Conservation (phyloP, 495 filamentous ascomycete genomes). For the Penicillium chermesinum region DNA sequence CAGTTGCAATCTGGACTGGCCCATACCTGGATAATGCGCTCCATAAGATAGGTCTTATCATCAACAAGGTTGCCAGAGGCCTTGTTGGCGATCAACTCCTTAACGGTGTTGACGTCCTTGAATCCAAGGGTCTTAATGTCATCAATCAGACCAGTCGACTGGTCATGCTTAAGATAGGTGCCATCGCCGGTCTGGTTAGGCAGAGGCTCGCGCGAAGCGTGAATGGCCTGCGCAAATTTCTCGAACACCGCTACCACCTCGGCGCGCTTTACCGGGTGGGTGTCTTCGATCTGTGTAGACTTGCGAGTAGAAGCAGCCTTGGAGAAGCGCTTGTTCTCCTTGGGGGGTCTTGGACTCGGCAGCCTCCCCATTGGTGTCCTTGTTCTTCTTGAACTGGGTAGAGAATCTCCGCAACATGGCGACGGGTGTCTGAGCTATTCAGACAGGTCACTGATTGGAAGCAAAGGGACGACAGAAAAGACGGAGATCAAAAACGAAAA, state of each 20-base stretch:
- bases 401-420: slow-evolving; percentile 49
- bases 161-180: slow-evolving; percentile 45
- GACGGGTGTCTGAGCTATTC: slow-evolving; percentile 15
- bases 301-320: slow-evolving; percentile 30
- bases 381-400: slow-evolving; percentile 47
- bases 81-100: slow-evolving; percentile 48
- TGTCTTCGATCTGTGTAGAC: slow-evolving; percentile 28
- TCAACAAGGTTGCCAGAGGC: slow-evolving; percentile 53
- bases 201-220: slow-evolving; percentile 58
- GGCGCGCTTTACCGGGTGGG: slow-evolving; percentile 30
- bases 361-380: slow-evolving; percentile 37
- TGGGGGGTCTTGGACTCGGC: slow-evolving; percentile 34
- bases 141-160: slow-evolving; percentile 52
- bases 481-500: slow-evolving; percentile 5
- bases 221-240: slow-evolving; percentile 58
- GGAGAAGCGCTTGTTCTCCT: slow-evolving; percentile 38
- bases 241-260: slow-evolving; percentile 51
- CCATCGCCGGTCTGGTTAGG: slow-evolving; percentile 64
- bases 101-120: slow-evolving; percentile 52
- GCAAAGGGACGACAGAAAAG: slow-evolving; percentile 9
- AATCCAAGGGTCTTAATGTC: slow-evolving; percentile 61
- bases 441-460: slow-evolving; percentile 11
- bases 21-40: slow-evolving; percentile 61
- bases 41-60: slow-evolving; percentile 80
- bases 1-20: neutral